Evolutionary conservation across 345 rosid species (phyloP).

Genomic region (Euphorbia pulcherrima): DNA sequence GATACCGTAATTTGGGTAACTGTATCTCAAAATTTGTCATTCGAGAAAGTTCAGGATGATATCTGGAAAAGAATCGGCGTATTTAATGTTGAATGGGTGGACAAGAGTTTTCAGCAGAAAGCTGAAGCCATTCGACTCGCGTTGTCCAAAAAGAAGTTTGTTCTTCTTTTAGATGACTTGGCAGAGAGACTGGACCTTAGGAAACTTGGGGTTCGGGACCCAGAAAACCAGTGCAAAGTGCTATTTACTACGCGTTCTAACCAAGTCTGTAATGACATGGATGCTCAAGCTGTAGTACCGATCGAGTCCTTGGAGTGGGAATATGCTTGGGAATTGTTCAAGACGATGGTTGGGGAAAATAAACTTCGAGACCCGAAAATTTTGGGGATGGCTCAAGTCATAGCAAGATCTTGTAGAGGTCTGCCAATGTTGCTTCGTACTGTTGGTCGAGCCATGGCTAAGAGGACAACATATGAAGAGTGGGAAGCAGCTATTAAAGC

Average conservation of each 20-base stretch:
- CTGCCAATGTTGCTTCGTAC: not conserved
- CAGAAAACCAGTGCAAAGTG: not conserved
- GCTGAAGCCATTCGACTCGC: not conserved
- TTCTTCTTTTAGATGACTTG: conserved; percentile 3
- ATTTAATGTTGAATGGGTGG: conserved; percentile 26
- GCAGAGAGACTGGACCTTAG: not conserved
- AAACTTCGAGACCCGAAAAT: not conserved
- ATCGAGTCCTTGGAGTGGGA: not conserved
- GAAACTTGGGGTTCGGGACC: not conserved
- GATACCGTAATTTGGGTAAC: conserved; percentile 1
- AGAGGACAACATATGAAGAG: not conserved
- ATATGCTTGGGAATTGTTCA: not conserved
- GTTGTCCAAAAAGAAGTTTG: not conserved
- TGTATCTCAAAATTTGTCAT: conserved; percentile 15
- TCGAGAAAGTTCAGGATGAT: conserved; percentile 34
- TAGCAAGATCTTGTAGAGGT: not conserved
- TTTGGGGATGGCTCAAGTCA: not conserved
- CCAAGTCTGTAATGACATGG: not conserved
- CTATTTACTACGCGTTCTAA: not conserved
- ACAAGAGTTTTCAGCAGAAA: conserved; percentile 14
- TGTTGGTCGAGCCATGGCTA: not conserved
- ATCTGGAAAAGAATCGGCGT: conserved; percentile 35
- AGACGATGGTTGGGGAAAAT: not conserved
- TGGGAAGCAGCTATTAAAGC: not conserved
- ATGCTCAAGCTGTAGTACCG: not conserved